These are phyloP conservation scores for Zygosaccharomyces sapae DNA, from an alignment of 1,139 yeast species.

Conservation along the genomic window DNA sequence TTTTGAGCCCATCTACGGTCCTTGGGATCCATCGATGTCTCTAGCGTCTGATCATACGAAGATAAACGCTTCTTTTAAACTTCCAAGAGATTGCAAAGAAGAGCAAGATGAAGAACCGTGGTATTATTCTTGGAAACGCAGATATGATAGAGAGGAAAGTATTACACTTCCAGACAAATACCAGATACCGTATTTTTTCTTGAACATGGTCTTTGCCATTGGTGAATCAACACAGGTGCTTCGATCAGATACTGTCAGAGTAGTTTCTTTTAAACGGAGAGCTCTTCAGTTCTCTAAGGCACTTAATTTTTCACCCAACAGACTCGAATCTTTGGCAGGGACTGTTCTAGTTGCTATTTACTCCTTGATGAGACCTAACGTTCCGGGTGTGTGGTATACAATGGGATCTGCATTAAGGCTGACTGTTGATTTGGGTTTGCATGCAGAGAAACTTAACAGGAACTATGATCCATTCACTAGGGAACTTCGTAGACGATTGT, in stretches of 20 bases:
- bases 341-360: constrained; percentile 63
- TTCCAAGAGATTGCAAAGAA: constrained; percentile 14
- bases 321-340: constrained; percentile 70
- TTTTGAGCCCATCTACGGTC: constrained; percentile 77
- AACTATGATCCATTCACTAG: constrained; percentile 51
- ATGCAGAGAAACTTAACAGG: constrained; percentile 50
- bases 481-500: constrained; percentile 71
- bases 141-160: constrained; percentile 8
- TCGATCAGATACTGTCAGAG: constrained; percentile 60
- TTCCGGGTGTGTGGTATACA: constrained; percentile 91
- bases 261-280: constrained; percentile 68
- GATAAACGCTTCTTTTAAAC: constrained; percentile 39
- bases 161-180: constrained; percentile 44
- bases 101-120: constrained; percentile 19
- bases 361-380: constrained; percentile 69
- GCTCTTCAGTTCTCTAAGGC: constrained; percentile 61
- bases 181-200: constrained; percentile 51
- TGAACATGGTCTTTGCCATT: constrained; percentile 74
- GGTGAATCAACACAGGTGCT: constrained; percentile 73
- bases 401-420: constrained; percentile 75
- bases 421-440: constrained; percentile 80
- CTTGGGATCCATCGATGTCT: constrained; percentile 48
- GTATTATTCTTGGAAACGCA: constrained; percentile 20
- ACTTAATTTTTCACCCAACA: constrained; percentile 55
- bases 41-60: constrained; percentile 60